phyloP scores from a whole-genome alignment of 2,329 filamentous ascomycete species.

The Aspergillus versicolor region DNA sequence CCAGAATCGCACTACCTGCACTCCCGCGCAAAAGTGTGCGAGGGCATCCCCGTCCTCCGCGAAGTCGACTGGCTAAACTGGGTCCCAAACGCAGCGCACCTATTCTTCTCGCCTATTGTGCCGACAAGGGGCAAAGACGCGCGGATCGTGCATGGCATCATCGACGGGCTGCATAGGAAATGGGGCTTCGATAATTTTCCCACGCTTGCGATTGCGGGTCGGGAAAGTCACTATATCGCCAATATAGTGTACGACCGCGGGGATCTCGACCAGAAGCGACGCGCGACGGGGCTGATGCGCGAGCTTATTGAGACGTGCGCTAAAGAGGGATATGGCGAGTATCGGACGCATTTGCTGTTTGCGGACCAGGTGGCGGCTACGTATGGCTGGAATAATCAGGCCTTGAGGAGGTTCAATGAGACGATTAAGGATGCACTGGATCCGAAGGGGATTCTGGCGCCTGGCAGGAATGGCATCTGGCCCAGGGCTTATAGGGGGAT shows the following conservation, averaged over 20 bases:
- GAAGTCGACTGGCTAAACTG: background rate
- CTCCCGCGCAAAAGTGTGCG: background rate
- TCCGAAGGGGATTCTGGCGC: slow-evolving; percentile 31
- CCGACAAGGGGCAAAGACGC: background rate
- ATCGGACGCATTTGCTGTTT: slow-evolving; percentile 48
- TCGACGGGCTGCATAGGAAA: background rate
- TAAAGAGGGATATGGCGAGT: slow-evolving; percentile 33
- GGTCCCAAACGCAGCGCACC: background rate
- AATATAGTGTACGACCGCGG: background rate
- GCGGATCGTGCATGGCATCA: background rate
- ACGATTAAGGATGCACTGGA: slow-evolving; percentile 47
- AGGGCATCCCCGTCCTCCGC: background rate
- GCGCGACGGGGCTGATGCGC: slow-evolving; percentile 24
- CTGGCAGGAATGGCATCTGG: background rate
- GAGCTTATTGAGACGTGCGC: slow-evolving; percentile 43
- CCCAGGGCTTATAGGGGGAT: background rate
- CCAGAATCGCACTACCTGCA: background rate
- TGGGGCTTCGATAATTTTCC: background rate
- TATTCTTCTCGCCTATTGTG: background rate
- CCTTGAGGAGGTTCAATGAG: slow-evolving; percentile 46
- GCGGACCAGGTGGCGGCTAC: slow-evolving; percentile 50
- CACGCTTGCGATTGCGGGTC: background rate
- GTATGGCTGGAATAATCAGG: slow-evolving; percentile 47
- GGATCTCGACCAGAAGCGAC: background rate
- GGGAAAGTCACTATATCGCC: background rate